Conservation (phyloP, 106 monocot species). For the Dioscorea dumetorum region DNA sequence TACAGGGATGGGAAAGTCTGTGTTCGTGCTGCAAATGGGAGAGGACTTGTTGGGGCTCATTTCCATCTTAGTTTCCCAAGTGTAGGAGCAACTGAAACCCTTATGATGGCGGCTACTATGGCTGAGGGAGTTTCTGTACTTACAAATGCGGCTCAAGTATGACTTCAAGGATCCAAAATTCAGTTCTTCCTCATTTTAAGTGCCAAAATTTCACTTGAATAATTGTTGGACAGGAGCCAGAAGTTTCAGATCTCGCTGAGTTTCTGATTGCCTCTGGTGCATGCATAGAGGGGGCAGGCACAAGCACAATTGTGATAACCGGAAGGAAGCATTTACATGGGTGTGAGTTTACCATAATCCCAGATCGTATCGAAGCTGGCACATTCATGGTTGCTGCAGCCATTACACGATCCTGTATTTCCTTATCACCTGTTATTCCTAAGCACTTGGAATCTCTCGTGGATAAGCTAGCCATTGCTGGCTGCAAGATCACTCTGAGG, state of each 20-base stretch:
- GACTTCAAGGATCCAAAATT: not conserved
- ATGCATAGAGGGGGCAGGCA: conserved; percentile 35
- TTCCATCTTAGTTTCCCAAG: conserved; percentile 51
- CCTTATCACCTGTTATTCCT: conserved; percentile 41
- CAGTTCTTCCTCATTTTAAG: not conserved
- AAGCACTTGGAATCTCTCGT: conserved; percentile 20
- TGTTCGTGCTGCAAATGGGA: conserved; percentile 33
- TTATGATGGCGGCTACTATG: conserved; percentile 50
- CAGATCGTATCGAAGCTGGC: conserved; percentile 51
- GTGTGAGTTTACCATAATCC: conserved; percentile 28
- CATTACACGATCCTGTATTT: conserved; percentile 39
- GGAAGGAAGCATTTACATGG: conserved; percentile 33
- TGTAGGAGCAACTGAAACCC: conserved; percentile 50
- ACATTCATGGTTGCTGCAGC: conserved; percentile 58
- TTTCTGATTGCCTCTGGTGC: conserved; percentile 49
- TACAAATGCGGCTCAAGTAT: conserved; percentile 42
- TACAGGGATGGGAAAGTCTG: conserved; percentile 39
- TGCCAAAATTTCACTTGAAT: not conserved
- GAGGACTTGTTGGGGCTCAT: conserved; percentile 31
- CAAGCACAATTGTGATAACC: conserved; percentile 26
- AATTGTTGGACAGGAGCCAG: conserved; percentile 36
- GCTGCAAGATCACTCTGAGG: conserved; percentile 33
- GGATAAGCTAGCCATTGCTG: conserved; percentile 35
- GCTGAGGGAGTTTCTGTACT: conserved; percentile 41
- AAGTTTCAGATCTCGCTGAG: conserved; percentile 42